Base-by-base conservation (phyloP, 306 rosid genomes). In the Hippophae rhamnoides region DNA sequence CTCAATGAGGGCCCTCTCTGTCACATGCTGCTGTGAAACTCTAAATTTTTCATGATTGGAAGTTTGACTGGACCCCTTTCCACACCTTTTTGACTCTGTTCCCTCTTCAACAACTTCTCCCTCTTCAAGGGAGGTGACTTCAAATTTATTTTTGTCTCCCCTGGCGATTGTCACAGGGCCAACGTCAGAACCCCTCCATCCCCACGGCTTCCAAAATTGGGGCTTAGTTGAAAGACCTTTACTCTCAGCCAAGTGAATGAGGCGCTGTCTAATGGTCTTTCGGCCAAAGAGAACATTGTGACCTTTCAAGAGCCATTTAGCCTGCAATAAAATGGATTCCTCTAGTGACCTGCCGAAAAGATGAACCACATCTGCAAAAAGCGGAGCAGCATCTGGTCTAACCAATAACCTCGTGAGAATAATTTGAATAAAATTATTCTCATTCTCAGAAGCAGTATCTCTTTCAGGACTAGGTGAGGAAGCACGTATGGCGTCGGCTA, bases 381-480 rank as follows among this genome's bases (percentile, higher is more conserved):
- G 96, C 64, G 99, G 69, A 7, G 96, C 96, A 43, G 99, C 99
- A 88, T 92, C 99, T 76, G 99, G 99, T 71, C 98, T 78, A 67
- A 82, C 96, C 73, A 92, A 76, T 69, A 92, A 82, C 76, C 99
- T 87, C 31, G 96, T 82, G 62, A 92, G 88, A 63, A 92, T 84
- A 66, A 92, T 92, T 67, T 77, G 72, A 65, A 92, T 83, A 62
- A 92, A 92, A 80, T 88, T 75, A 63, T 81, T 88, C 86, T 92
- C 96, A 52, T 88, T 87, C 49, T 92, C 99, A 45, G 99, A 88
- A 71, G 84, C 98, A 63, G 86, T 71, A 53, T 68, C 67, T 74
- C 82, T 88, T 74, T 82, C 96, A 62, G 73, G 77, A 74, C 79
- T 74, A 50, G 96, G 95, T 23, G 84, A 88, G 44, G 95, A 78